Evolutionary conservation across 2,329 filamentous ascomycete genomes (phyloP).

Genomic region (Aspergillus caelatus): DNA sequence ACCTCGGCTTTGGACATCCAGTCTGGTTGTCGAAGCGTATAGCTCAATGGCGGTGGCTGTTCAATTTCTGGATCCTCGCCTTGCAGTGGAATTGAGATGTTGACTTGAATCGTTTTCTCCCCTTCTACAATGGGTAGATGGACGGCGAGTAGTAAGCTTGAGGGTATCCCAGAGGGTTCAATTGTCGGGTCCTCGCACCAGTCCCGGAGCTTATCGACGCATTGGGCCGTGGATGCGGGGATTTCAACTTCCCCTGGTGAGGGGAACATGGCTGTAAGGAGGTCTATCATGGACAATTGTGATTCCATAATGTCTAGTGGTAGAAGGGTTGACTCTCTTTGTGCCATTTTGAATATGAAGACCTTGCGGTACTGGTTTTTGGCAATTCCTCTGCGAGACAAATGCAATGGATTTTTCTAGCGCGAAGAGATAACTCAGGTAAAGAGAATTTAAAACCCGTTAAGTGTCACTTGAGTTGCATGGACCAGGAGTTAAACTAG

Average conservation of each 20-base stretch:
- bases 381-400: neutral
- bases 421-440: neutral
- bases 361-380: neutral
- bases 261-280: slow-evolving; percentile 58
- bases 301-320: slow-evolving; percentile 51
- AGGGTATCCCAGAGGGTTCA: slow-evolving; percentile 20
- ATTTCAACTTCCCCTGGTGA: slow-evolving; percentile 44
- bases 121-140: slow-evolving; percentile 27
- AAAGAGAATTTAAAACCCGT: neutral
- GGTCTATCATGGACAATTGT: slow-evolving; percentile 54
- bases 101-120: slow-evolving; percentile 31
- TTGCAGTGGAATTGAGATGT: slow-evolving; percentile 32
- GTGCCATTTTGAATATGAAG: slow-evolving; percentile 18
- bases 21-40: slow-evolving; percentile 50
- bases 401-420: neutral
- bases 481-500: neutral
- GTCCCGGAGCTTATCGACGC: slow-evolving; percentile 28
- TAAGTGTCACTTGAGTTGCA: neutral
- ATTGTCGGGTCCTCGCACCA: slow-evolving; percentile 28
- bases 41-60: slow-evolving; percentile 27
- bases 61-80: slow-evolving; percentile 18
- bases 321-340: slow-evolving; percentile 26
- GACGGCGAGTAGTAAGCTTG: slow-evolving; percentile 27
- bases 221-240: slow-evolving; percentile 37
- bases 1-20: slow-evolving; percentile 58